Percentiles rank a stretch among this genome's conserved stretches.
These are phyloP conservation scores for Physcomitrium patens DNA, from an alignment of 225 moss, liverwort and hornwort species.

Conservation along the genomic window DNA sequence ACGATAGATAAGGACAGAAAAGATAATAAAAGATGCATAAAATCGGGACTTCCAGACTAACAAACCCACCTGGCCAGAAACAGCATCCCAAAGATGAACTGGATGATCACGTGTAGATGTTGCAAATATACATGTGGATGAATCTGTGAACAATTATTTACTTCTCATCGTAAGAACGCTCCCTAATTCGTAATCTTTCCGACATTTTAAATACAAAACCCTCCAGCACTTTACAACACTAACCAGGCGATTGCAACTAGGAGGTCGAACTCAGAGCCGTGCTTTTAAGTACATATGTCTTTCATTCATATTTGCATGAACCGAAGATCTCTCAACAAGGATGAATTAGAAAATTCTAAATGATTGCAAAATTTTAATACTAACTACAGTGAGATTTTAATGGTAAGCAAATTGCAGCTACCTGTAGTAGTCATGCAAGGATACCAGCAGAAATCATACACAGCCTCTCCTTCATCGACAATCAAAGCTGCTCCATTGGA, in stretches of 20 bases:
- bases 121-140: conserved; percentile 80
- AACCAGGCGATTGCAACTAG: conserved; percentile 4
- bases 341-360: not conserved
- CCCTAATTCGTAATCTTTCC: not conserved
- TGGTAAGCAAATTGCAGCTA: conserved; percentile 24
- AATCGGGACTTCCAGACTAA: not conserved
- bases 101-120: conserved; percentile 95
- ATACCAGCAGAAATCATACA: conserved; percentile 98
- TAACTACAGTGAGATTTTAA: not conserved
- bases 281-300: not conserved
- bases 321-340: not conserved
- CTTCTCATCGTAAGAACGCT: conserved; percentile 1
- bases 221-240: not conserved
- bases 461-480: conserved; percentile 84
- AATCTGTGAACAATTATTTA: conserved; percentile 53
- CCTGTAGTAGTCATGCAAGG: conserved; percentile 81
- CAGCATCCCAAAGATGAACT: conserved; percentile 97
- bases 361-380: not conserved
- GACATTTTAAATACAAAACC: not conserved
- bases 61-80: conserved; percentile 68
- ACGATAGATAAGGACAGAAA: not conserved
- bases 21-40: not conserved
- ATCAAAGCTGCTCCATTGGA: conserved; percentile 74
- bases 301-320: not conserved
- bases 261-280: conserved; percentile 11